phyloP scores from a whole-genome alignment of 495 filamentous ascomycete species.

The Hamigera avellanea region DNA sequence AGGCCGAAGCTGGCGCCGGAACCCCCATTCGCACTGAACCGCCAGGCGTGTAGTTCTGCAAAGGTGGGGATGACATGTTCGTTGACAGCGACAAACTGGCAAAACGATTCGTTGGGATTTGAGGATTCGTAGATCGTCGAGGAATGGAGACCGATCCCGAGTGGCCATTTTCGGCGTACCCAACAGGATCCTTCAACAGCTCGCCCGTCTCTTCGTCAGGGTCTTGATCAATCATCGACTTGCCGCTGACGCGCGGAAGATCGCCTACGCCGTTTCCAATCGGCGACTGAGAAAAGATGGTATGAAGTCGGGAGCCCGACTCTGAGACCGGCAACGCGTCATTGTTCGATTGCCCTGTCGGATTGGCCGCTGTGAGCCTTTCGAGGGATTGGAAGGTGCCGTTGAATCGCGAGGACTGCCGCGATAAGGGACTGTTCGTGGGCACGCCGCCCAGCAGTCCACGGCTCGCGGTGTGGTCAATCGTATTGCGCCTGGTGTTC shows the following conservation, averaged over 20 bases:
- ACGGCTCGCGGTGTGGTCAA: constrained; percentile 43
- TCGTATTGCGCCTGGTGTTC: constrained; percentile 44
- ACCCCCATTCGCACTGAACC: constrained; percentile 27
- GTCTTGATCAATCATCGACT: constrained; percentile 77
- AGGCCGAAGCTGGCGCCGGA: constrained; percentile 44
- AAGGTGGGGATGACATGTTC: constrained; percentile 39
- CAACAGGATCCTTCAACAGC: constrained; percentile 71
- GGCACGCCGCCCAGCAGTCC: constrained; percentile 42
- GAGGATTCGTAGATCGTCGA: constrained; percentile 64
- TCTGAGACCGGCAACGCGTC: constrained; percentile 49
- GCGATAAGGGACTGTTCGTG: constrained; percentile 43
- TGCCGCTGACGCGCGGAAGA: constrained; percentile 60
- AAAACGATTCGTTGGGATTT: constrained; percentile 62
- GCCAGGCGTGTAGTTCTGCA: constrained; percentile 34
- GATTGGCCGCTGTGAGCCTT: constrained; percentile 48
- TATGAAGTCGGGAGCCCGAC: constrained; percentile 51
- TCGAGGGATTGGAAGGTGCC: constrained; percentile 65
- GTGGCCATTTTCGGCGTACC: constrained; percentile 69
- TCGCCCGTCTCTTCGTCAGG: constrained; percentile 78
- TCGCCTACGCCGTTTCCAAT: constrained; percentile 65
- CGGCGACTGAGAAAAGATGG: constrained; percentile 73
- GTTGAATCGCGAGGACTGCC: constrained; percentile 68
- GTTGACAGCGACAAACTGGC: constrained; percentile 61
- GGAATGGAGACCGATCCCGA: constrained; percentile 26
- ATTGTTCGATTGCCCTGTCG: constrained; percentile 40